Conservation (phyloP, 306 rosid genomes). For the Prunus davidiana region DNA sequence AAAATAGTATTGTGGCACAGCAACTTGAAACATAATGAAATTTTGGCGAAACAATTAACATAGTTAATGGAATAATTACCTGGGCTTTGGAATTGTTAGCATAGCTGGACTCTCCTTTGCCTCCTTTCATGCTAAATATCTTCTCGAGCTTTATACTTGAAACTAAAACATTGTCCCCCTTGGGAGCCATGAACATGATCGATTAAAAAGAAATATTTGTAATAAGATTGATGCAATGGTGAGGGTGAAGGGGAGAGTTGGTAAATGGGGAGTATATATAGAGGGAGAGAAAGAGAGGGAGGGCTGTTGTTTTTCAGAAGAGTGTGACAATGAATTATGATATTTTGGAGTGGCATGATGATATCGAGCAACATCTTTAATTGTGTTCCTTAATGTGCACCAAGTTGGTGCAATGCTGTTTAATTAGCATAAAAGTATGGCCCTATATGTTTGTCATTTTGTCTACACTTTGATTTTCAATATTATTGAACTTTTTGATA, state of each 20-base stretch:
- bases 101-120: conserved; percentile 89
- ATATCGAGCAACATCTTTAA: conserved; percentile 6
- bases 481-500: too few relatives aligned
- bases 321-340: conserved; percentile 1
- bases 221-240: neutral
- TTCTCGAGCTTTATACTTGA: conserved; percentile 77
- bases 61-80: conserved; percentile 13
- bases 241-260: conserved; percentile 10
- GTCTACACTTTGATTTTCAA: too few relatives aligned
- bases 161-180: conserved; percentile 70
- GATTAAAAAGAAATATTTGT: conserved; percentile 6
- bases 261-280: conserved; percentile 2
- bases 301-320: neutral
- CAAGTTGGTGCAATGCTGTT: conserved; percentile 2
- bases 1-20: neutral
- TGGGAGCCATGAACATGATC: conserved; percentile 41
- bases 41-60: too few relatives aligned
- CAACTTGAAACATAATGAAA: neutral
- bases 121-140: conserved; percentile 93
- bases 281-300: neutral
- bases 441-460: too few relatives aligned
- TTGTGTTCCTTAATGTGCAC: conserved; percentile 22
- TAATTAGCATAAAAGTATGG: neutral
- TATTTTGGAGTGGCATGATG: conserved; percentile 10
- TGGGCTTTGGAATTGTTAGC: conserved; percentile 97